Conservation (phyloP, 2,329 filamentous ascomycete genomes). For the Fusarium solani-melongenae region DNA sequence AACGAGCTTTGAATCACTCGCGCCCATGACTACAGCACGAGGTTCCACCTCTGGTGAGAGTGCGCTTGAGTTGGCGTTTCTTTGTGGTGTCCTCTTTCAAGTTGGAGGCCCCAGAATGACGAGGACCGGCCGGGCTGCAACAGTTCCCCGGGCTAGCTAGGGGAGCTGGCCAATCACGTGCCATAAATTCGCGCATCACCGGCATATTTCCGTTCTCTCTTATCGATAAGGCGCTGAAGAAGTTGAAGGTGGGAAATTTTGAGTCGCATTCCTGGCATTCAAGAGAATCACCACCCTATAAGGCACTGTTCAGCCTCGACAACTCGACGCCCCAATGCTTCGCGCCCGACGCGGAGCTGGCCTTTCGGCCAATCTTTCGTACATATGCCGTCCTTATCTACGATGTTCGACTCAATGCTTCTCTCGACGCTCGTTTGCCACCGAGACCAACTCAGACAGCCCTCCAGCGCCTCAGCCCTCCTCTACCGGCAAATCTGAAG, state of each 20-base stretch:
- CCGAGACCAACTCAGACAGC: slow-evolving; percentile 9
- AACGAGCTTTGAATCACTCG: slow-evolving; percentile 97
- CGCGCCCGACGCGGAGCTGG: slow-evolving; percentile 36
- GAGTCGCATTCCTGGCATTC: not conserved
- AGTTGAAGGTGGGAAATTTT: slow-evolving; percentile 30
- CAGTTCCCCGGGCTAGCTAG: not conserved
- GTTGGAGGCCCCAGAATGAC: slow-evolving; percentile 32
- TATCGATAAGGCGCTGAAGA: slow-evolving; percentile 23
- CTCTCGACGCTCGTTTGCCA: slow-evolving; percentile 26
- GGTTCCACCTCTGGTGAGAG: slow-evolving; percentile 29
- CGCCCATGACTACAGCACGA: slow-evolving; percentile 76
- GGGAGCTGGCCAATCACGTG: slow-evolving; percentile 36
- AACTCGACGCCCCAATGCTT: slow-evolving; percentile 42
- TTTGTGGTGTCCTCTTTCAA: slow-evolving; percentile 36
- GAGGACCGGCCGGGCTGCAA: slow-evolving; percentile 16
- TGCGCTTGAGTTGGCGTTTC: slow-evolving; percentile 22
- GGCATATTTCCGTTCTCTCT: slow-evolving; percentile 26
- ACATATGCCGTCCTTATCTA: slow-evolving; percentile 9
- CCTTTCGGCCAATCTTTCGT: slow-evolving; percentile 22
- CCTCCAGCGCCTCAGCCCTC: not conserved
- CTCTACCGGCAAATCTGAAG: not conserved
- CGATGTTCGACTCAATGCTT: slow-evolving; percentile 16
- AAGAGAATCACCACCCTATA: slow-evolving; percentile 4
- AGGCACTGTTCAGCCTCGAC: slow-evolving; percentile 8
- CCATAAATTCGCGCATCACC: not conserved